Evolutionary conservation across 2,329 filamentous ascomycete genomes (phyloP).

Genomic region (Aspergillus cejpii): DNA sequence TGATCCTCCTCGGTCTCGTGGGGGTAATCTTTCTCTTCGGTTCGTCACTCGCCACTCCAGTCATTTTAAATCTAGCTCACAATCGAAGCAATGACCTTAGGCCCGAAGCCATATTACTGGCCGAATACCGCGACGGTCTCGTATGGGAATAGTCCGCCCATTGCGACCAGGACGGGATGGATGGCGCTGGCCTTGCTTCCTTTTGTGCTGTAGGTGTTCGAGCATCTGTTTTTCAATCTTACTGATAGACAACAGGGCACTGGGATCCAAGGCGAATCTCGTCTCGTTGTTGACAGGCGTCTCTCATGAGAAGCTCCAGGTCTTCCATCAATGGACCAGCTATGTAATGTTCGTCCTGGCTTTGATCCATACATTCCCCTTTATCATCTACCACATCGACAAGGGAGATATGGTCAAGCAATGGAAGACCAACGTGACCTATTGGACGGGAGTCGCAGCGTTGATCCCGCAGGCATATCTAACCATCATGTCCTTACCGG

Average conservation of each 20-base stretch:
- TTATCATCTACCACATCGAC: slow-evolving; percentile 48
- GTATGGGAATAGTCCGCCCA: slow-evolving; percentile 49
- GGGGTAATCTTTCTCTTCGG: slow-evolving; percentile 46
- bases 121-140: slow-evolving; percentile 36
- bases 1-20: slow-evolving; percentile 36
- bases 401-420: slow-evolving; percentile 45
- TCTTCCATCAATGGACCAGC: slow-evolving; percentile 49
- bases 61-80: background rate
- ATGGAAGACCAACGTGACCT: slow-evolving; percentile 44
- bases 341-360: slow-evolving; percentile 54
- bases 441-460: slow-evolving; percentile 52
- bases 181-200: slow-evolving; percentile 49
- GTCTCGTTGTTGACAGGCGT: slow-evolving; percentile 51
- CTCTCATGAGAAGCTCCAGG: slow-evolving; percentile 52
- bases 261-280: slow-evolving; percentile 51
- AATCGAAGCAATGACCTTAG: slow-evolving; percentile 42
- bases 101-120: slow-evolving; percentile 53
- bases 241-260: slow-evolving; percentile 30
- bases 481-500: slow-evolving; percentile 49
- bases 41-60: slow-evolving; percentile 15
- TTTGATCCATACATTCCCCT: slow-evolving; percentile 55
- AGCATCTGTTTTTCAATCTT: background rate
- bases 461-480: slow-evolving; percentile 50
- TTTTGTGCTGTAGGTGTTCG: slow-evolving; percentile 41
- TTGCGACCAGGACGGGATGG: slow-evolving; percentile 49